Base-by-base conservation (phyloP, 1,139 yeast genomes). In the Geotrichum macrosporum region DNA sequence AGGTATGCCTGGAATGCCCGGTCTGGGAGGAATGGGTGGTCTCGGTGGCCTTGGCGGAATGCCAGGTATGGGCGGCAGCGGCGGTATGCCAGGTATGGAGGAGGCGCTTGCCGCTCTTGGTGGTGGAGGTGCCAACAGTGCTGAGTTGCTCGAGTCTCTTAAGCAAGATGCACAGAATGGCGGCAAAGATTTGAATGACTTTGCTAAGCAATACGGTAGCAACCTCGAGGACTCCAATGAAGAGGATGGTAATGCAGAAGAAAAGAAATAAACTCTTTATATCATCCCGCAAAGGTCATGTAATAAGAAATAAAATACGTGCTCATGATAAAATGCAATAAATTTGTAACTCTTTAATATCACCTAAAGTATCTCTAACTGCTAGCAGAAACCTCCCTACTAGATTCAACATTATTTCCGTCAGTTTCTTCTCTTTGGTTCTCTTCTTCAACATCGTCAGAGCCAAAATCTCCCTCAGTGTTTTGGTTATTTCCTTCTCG, bases 61-160 rank as follows among this genome's bases (percentile, higher is more conserved):
- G 49, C 65, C 59, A 10, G 66, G 63, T 32, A 44, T 47, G 50
- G 65, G 58, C n/a, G 68, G 63, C 29, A 55, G 52, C 36, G 60
- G 53, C 26, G 66, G 63, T 27, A 41, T 48, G 47, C 64, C 58
- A 8, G 68, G 64, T 29, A 54, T 54, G 26, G 63, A 54, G 39
- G 48, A 50, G 45, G 50, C 55, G 24, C 50, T 48, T 35, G 48
- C 46, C 30, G 56, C 50, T 30, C 48, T 48, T 22, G 54, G 48
- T 16, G 53, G 48, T 37, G 48, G 35, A n/a, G 44, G 41, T 18
- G 38, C 39, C 21, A 60, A 50, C 30, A 24, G 9, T 24, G 27
- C 27, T 24, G 55, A 45, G 26, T 40, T 46, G 24, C 31, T 49
- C 15, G 47, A 49, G 20, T 43, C 50, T 15, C 41, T 49, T 20